A percentile compares a stretch with the other conserved stretches of the same genome.
Evolutionary conservation across 2,329 filamentous ascomycete genomes (phyloP).

Genomic region (Keithomyces neogunnii): DNA sequence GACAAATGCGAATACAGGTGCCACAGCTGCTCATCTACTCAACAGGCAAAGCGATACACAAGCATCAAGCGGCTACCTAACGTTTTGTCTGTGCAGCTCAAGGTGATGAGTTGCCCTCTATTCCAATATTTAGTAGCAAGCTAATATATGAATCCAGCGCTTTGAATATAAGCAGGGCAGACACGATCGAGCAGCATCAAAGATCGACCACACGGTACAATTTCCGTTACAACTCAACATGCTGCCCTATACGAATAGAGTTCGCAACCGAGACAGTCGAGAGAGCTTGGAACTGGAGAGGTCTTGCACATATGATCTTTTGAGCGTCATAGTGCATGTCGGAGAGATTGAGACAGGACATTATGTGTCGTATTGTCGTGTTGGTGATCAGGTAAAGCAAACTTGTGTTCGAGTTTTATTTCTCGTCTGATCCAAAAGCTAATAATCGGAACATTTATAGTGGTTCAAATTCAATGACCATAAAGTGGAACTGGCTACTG

Average conservation of each 20-base stretch:
- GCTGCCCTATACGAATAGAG: slow-evolving; percentile 75
- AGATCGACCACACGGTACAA: slow-evolving; percentile 78
- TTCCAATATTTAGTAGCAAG: neutral
- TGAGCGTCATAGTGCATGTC: slow-evolving; percentile 86
- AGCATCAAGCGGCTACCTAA: slow-evolving; percentile 80
- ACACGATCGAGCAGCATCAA: slow-evolving; percentile 64
- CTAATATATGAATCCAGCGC: slow-evolving; percentile 27
- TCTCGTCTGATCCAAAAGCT: slow-evolving; percentile 5
- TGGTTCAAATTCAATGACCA: slow-evolving; percentile 98
- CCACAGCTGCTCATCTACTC: slow-evolving; percentile 65
- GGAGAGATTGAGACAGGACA: slow-evolving; percentile 90
- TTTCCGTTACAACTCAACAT: slow-evolving; percentile 87
- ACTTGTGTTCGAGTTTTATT: slow-evolving; percentile 1
- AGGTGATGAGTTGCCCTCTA: slow-evolving; percentile 42
- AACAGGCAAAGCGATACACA: slow-evolving; percentile 76
- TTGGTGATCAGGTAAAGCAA: slow-evolving; percentile 53
- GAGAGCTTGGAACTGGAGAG: slow-evolving; percentile 50
- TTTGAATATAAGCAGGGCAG: slow-evolving; percentile 66
- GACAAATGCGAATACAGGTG: slow-evolving; percentile 90
- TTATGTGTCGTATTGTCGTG: slow-evolving; percentile 81
- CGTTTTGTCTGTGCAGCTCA: slow-evolving; percentile 85
- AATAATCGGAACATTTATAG: slow-evolving; percentile 27
- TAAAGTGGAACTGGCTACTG: slow-evolving; percentile 74
- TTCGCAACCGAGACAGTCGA: slow-evolving; percentile 39
- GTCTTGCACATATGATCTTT: slow-evolving; percentile 74